Base-by-base conservation (phyloP, 2,329 filamentous ascomycete genomes). In the Colletotrichum spaethianum region DNA sequence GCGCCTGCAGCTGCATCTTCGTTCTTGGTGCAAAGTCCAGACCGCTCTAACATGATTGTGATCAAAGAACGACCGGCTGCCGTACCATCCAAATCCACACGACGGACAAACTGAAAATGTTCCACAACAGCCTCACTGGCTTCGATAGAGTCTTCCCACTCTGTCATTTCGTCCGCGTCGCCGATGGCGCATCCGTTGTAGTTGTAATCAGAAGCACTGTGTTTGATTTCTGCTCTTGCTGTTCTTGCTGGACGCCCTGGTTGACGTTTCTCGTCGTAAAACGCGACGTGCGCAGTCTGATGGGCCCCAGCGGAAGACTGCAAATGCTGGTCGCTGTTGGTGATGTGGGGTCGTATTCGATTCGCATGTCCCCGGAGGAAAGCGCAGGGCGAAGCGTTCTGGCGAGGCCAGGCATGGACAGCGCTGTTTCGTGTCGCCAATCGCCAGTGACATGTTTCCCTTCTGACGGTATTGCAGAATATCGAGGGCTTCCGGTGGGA, bases 51-150 rank as follows among this genome's bases (percentile, higher is more conserved):
- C 7, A 67, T 60, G 23, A 23, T 33, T 20, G 14, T 33, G n/a
- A 67, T 60, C 3, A 67, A 44, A 60, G 63, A 60, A 31, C 20
- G 23, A 42, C 63, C 44, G 23, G 63, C 40, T 18, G 63, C 55
- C 18, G 18, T 50, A 18, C 33, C 4, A 12, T 60, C 36, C 16
- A 53, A 66, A 18, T 26, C 55, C 26, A 42, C 11, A 12, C 40
- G 11, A 12, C 55, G 18, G 44, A 42, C 5, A 31, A 66, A 52
- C 16, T 33, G 2, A 23, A 67, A 33, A 67, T 5, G 14, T 5
- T 44, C 18, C 9, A 16, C 12, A 46, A 23, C 11, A 0, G 14
- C 18, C 64, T 42, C 11, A 3, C 46, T 53, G 3, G 46, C 44
- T 38, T 60, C 14, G 7, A 1, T 36, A 8, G 36, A 61, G 26